Evolutionary conservation across 768 basidiomycete species (phyloP), one percentile per base, ranked within the genome.

Genomic region (Rhizopogon vesiculosus): DNA sequence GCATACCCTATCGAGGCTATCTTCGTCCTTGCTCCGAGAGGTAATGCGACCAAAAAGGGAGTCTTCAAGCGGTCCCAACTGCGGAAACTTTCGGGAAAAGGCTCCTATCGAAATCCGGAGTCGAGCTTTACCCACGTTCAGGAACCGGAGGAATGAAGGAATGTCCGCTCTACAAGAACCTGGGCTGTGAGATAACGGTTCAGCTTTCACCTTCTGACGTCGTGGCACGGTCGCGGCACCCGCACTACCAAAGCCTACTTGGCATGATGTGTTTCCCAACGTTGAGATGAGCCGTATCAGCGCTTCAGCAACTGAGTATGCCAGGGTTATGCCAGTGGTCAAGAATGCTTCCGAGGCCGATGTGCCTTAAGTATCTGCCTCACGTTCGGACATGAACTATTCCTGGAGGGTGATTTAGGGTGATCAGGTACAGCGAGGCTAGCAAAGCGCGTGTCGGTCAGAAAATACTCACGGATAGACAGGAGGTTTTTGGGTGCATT

Each of bases 301-400:
- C 3, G 35, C 12, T 35, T 35, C 35, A 35, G 35, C 12, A 13
- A 38, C 12, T 4, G 29, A 10, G 45, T 31, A 10, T 45, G 29
- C 29, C 29, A 46, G n/a, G 29, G n/a, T 29, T 46, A n/a, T 45
- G 29, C 45, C 29, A 46, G 3, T 13, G 31, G 18, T 18, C 18
- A 19, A 33, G 3, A 31, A 10, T 35, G 31, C 52, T 48, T 53
- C 42, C 49, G 19, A 7, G 42, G 25, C 13, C n/a, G 7, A 25
- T 46, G 53, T 54, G 53, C 53, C 53, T 53, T 49, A 22, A 53
- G 45, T 45, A 46, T 50, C 18, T 50, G 18, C 31, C 53, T 53
- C 5, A 45, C 31, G 53, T 28, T 46, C 45, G 43, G 42, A 35
- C 25, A 19, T 10, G 12, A 19, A 5, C 52, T 53, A 53, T 53